Percentiles rank a stretch among this genome's conserved stretches.
Evolutionary conservation across 495 filamentous ascomycete genomes (phyloP).

Genomic region (Venustampulla echinocandica): DNA sequence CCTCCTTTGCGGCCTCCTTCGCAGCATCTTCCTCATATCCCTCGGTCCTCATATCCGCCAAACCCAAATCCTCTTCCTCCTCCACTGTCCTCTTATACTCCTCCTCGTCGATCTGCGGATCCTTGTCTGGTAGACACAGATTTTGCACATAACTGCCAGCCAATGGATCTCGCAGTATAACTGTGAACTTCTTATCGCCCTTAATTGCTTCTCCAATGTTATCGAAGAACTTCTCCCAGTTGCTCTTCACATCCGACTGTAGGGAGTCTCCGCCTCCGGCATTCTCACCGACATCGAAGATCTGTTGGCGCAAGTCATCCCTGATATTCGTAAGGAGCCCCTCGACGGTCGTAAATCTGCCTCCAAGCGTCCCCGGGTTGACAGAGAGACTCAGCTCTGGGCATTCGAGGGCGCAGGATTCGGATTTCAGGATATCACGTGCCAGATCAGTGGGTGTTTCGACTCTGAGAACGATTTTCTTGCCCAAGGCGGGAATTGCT

Average conservation of each 20-base stretch:
- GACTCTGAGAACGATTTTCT: conserved; percentile 71
- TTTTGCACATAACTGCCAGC: conserved; percentile 92
- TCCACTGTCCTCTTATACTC: conserved; percentile 83
- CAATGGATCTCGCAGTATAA: conserved; percentile 79
- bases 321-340: conserved; percentile 89
- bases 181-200: conserved; percentile 74
- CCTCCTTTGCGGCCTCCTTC: conserved; percentile 14
- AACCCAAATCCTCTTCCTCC: conserved; percentile 84
- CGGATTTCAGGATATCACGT: conserved; percentile 92
- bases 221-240: conserved; percentile 76
- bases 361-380: conserved; percentile 84
- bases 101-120: conserved; percentile 71
- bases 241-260: conserved; percentile 45
- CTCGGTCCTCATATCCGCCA: conserved; percentile 88
- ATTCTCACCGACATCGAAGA: conserved; percentile 63
- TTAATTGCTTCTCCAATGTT: conserved; percentile 67
- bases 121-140: conserved; percentile 59
- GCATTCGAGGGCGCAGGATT: conserved; percentile 76
- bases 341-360: conserved; percentile 95
- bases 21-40: conserved; percentile 52
- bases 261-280: conserved; percentile 62
- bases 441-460: conserved; percentile 67
- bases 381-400: conserved; percentile 78
- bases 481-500: conserved; percentile 78
- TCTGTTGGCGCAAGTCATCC: conserved; percentile 74